Base-by-base conservation (phyloP, 495 filamentous ascomycete genomes). In the Penicillium lividum region DNA sequence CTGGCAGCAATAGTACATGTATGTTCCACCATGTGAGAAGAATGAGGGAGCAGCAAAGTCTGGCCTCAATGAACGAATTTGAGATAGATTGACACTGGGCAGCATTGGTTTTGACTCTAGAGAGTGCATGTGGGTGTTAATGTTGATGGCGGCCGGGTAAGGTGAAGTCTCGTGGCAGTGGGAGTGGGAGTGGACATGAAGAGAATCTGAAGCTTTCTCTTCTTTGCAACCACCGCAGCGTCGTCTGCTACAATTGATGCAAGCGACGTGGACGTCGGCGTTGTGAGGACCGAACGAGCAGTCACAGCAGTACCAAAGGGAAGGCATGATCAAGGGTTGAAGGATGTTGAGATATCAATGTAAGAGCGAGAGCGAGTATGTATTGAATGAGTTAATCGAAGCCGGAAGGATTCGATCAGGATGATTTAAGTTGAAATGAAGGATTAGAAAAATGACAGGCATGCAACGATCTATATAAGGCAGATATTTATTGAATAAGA, bases 1-100 rank as follows among this genome's bases (percentile, higher is more conserved):
- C 1, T 57, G 3, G 65, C 77, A 79, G 66, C 77, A 79, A 51
- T 73, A 65, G 50, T 73, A 79, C 60, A 74, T 59, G 49, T 68
- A 58, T 3, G 61, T 58, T 2, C n/a, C 48, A 8, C 48, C 48
- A 18, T 16, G 15, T 31, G 49, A 13, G n/a, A 27, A 30, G 4
- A 5, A 16, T 38, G 27, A 25, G 31, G 16, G n/a, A 7, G 27
- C 29, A 45, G 53, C 42, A 16, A 55, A 28, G 29, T 43, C 42
- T 3, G 40, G 40, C 27, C 53, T 30, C 45, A 66, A 46, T 27
- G 67, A 51, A 15, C 45, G 59, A 22, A 64, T 45, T 28, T 54
- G 52, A 28, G 53, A 53, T 3, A 62, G 55, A 5, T 65, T 54
- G 42, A 50, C 47, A 27, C 45, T 28, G 16, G 56, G 13, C 55